A percentile compares a stretch with the other conserved stretches of the same genome.
Conservation (phyloP, 495 filamentous ascomycete species). For the Aspergillus coremiiformis region DNA sequence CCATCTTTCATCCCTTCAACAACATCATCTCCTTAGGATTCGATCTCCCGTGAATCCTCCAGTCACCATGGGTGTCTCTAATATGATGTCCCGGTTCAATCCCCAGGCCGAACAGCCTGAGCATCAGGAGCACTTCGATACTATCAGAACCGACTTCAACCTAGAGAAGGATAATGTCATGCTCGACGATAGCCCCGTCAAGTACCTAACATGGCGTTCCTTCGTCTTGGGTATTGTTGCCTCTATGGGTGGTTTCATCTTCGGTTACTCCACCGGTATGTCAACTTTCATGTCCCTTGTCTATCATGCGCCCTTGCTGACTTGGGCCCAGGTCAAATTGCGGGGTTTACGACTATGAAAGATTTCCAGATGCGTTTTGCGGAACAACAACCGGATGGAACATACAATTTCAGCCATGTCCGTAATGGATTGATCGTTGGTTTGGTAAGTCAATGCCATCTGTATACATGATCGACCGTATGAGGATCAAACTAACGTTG, state of each 20-base stretch:
- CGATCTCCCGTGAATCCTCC: constrained; percentile 2
- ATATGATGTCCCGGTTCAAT: constrained; percentile 30
- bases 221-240: constrained; percentile 47
- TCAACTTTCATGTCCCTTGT: neutral
- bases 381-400: constrained; percentile 24
- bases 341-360: constrained; percentile 54
- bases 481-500: constrained; percentile 4
- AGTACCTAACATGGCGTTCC: constrained; percentile 42
- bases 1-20: constrained; percentile 1
- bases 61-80: constrained; percentile 32
- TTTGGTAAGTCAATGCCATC: constrained; percentile 30
- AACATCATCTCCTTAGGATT: neutral
- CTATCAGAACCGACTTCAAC: constrained; percentile 31
- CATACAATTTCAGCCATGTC: constrained; percentile 47
- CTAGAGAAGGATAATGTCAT: constrained; percentile 35
- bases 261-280: constrained; percentile 62
- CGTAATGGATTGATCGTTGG: constrained; percentile 51
- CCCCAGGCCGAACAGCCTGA: constrained; percentile 14
- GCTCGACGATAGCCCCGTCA: constrained; percentile 41
- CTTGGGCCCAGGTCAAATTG: constrained; percentile 42
- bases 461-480: neutral
- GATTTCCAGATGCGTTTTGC: constrained; percentile 46
- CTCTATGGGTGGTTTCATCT: constrained; percentile 70
- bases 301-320: neutral
- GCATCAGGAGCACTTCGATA: constrained; percentile 28